These are phyloP conservation scores for Microstroma glucosiphilum DNA, from an alignment of 1,284 basidiomycete species.

Conservation along the genomic window DNA sequence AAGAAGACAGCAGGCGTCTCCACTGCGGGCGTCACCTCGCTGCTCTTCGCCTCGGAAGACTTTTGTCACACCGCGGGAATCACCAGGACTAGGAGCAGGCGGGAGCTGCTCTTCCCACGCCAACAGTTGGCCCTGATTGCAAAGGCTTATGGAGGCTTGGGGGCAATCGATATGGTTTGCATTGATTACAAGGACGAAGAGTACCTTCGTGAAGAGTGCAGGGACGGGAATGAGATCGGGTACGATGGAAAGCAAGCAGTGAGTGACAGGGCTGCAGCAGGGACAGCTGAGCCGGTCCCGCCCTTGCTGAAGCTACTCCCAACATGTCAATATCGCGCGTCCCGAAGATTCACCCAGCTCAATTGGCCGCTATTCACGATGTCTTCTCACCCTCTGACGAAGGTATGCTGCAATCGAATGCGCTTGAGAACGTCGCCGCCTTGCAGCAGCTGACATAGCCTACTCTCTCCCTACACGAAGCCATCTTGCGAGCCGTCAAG, in stretches of 20 bases:
- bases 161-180: constrained; percentile 89
- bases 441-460: background rate
- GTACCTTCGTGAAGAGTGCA: constrained; percentile 67
- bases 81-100: constrained; percentile 66
- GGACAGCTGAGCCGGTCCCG: too few species aligned
- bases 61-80: constrained; percentile 76
- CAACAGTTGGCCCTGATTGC: constrained; percentile 76
- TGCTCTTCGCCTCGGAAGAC: constrained; percentile 45
- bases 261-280: background rate
- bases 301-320: background rate
- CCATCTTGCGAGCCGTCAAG: constrained; percentile 69
- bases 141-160: constrained; percentile 68
- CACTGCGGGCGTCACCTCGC: constrained; percentile 22
- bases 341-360: constrained; percentile 72
- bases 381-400: constrained; percentile 70
- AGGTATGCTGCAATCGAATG: constrained; percentile 54
- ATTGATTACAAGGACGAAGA: constrained; percentile 75
- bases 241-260: constrained; percentile 61
- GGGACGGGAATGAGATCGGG: constrained; percentile 56
- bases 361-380: constrained; percentile 69
- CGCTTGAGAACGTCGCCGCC: background rate
- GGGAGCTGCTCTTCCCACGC: constrained; percentile 77
- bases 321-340: background rate
- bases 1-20: background rate
- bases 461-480: constrained; percentile 52